These are phyloP conservation scores for Gnaphalium uliginosum DNA, from an alignment of 129 eudicot species.

Conservation along the genomic window DNA sequence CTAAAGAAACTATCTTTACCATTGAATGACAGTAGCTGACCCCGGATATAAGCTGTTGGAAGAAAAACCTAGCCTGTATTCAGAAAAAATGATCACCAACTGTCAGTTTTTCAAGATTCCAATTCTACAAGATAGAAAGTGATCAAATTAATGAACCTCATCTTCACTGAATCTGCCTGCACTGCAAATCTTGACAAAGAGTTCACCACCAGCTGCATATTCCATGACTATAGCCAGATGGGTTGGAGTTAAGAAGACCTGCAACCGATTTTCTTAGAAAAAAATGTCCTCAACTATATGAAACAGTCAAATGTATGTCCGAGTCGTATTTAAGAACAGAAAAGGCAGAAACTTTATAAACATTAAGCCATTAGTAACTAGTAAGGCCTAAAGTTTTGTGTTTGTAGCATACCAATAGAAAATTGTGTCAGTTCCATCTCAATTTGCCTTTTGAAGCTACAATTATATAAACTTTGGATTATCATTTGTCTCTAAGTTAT, in stretches of 20 bases:
- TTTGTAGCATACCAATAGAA: not conserved
- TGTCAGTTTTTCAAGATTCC: conserved; percentile 33
- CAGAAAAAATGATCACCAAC: conserved; percentile 7
- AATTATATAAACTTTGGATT: not conserved
- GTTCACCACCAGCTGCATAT: conserved; percentile 82
- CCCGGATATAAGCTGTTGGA: conserved; percentile 90
- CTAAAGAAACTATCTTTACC: conserved; percentile 44
- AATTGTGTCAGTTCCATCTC: not conserved
- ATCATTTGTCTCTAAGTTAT: not conserved
- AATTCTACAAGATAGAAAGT: not conserved
- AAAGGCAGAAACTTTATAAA: not conserved
- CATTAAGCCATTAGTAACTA: not conserved
- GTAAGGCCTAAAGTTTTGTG: not conserved
- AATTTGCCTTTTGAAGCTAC: not conserved
- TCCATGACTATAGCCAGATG: conserved; percentile 75
- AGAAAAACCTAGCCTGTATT: conserved; percentile 80
- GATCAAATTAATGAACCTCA: conserved; percentile 43
- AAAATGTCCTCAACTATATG: not conserved
- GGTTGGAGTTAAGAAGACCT: conserved; percentile 68
- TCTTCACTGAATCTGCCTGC: conserved; percentile 82
- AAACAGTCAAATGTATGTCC: not conserved
- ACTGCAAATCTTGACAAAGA: conserved; percentile 60
- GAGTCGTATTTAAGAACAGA: not conserved
- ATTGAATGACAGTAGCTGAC: conserved; percentile 85
- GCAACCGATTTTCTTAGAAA: conserved; percentile 4